phyloP scores from a whole-genome alignment of 805 yeast genomes.

The Saturnispora mendoncae region DNA sequence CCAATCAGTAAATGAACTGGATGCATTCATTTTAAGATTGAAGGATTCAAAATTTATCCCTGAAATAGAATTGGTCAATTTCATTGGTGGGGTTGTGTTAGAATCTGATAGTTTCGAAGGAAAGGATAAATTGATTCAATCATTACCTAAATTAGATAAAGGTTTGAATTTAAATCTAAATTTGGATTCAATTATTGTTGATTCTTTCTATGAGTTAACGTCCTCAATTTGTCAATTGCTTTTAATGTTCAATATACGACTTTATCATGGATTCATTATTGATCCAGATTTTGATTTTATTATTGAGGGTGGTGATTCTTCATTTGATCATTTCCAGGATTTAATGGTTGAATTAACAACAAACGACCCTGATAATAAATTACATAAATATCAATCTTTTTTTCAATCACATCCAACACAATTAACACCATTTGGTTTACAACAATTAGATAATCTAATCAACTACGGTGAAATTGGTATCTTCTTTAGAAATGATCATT shows the following conservation, averaged over 20 bases:
- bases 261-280: constrained; percentile 68
- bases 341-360: constrained; percentile 19
- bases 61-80: constrained; percentile 1
- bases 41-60: constrained; percentile 2
- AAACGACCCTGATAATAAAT: constrained; percentile 6
- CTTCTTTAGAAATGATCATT: constrained; percentile 86
- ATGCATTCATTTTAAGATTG: constrained; percentile 1
- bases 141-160: constrained; percentile 31
- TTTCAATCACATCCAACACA: constrained; percentile 63
- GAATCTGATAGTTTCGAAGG: constrained; percentile 1
- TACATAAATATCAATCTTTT: constrained; percentile 27
- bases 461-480: constrained; percentile 50
- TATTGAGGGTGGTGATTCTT: neutral
- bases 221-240: constrained; percentile 18
- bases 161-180: constrained; percentile 70
- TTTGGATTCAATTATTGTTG: constrained; percentile 35
- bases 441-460: constrained; percentile 28
- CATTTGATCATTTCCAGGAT: constrained; percentile 28
- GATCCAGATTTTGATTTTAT: neutral
- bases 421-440: constrained; percentile 60
- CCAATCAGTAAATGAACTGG: neutral
- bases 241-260: constrained; percentile 23
- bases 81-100: constrained; percentile 2
- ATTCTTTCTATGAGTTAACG: constrained; percentile 18
- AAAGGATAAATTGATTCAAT: constrained; percentile 1